Evolutionary conservation across 768 basidiomycete genomes (phyloP).

Genomic region (Suillus tomentosus): DNA sequence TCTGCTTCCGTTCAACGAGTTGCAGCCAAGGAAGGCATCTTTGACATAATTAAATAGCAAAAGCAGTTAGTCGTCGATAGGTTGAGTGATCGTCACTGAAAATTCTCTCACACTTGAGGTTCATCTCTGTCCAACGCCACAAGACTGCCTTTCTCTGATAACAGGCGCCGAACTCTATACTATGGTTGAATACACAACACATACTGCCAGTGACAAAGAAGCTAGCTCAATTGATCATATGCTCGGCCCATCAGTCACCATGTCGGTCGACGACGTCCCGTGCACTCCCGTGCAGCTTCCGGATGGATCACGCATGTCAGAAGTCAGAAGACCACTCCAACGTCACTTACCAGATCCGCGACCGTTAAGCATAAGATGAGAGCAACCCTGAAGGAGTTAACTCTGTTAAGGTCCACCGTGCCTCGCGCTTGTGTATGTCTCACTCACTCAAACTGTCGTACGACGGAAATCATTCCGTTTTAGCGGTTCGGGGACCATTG

Average conservation of each 20-base stretch:
- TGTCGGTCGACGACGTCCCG: conserved; percentile 9
- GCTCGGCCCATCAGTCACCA: conserved; percentile 5
- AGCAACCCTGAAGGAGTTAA: conserved; percentile 37
- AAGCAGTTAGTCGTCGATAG: conserved; percentile 25
- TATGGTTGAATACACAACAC: conserved; percentile 4
- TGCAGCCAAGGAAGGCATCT: neutral
- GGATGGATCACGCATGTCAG: conserved; percentile 13
- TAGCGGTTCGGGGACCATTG: conserved; percentile 5
- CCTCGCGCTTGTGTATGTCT: conserved; percentile 17
- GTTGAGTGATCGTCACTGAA: conserved; percentile 26
- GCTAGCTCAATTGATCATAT: conserved; percentile 8
- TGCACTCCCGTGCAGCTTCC: conserved; percentile 18
- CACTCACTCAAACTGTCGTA: neutral
- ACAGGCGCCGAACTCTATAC: conserved; percentile 11
- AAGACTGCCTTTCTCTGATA: conserved; percentile 10
- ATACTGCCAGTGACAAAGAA: conserved; percentile 12
- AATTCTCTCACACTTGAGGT: conserved; percentile 28
- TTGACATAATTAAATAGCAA: conserved; percentile 31
- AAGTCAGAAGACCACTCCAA: conserved; percentile 8
- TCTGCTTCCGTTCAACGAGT: conserved; percentile 5
- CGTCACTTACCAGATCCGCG: conserved; percentile 23
- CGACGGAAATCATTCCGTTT: conserved; percentile 9
- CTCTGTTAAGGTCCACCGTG: conserved; percentile 21
- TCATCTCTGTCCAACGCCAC: conserved; percentile 34
- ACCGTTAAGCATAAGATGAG: conserved; percentile 24